phyloP scores from a whole-genome alignment of 2,329 filamentous ascomycete genomes.

The Penicillium thymicola region DNA sequence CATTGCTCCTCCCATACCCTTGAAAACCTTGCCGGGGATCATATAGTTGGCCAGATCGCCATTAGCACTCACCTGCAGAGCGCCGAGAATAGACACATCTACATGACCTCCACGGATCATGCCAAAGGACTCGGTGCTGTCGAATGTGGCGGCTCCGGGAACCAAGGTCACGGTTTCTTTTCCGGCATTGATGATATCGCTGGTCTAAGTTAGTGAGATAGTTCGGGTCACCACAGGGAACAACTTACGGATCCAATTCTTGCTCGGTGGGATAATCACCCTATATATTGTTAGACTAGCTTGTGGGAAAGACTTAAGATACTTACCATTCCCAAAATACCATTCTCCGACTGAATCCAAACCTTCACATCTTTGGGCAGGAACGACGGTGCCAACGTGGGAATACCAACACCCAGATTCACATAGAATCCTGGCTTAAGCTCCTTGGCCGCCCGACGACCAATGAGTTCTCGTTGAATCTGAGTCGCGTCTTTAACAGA shows the following conservation, averaged over 20 bases:
- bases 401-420: conserved; percentile 54
- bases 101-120: conserved; percentile 87
- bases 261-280: conserved; percentile 72
- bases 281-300: conserved; percentile 17
- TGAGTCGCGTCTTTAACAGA: conserved; percentile 33
- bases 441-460: conserved; percentile 72
- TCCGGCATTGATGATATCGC: conserved; percentile 78
- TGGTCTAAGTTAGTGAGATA: conserved; percentile 18
- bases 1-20: conserved; percentile 82
- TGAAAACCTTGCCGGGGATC: conserved; percentile 81
- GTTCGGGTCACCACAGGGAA: neutral
- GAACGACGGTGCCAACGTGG: conserved; percentile 77
- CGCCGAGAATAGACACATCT: conserved; percentile 78
- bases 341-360: conserved; percentile 84
- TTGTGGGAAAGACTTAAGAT: conserved; percentile 11
- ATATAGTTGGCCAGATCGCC: conserved; percentile 88
- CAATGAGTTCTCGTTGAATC: conserved; percentile 59
- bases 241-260: conserved; percentile 60
- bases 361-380: conserved; percentile 67
- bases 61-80: conserved; percentile 73
- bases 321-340: conserved; percentile 67
- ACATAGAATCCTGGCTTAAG: conserved; percentile 58
- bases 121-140: conserved; percentile 75
- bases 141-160: conserved; percentile 73
- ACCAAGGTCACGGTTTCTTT: conserved; percentile 83